phyloP scores from a whole-genome alignment of 768 basidiomycete species.

The Boletellus sp. region DNA sequence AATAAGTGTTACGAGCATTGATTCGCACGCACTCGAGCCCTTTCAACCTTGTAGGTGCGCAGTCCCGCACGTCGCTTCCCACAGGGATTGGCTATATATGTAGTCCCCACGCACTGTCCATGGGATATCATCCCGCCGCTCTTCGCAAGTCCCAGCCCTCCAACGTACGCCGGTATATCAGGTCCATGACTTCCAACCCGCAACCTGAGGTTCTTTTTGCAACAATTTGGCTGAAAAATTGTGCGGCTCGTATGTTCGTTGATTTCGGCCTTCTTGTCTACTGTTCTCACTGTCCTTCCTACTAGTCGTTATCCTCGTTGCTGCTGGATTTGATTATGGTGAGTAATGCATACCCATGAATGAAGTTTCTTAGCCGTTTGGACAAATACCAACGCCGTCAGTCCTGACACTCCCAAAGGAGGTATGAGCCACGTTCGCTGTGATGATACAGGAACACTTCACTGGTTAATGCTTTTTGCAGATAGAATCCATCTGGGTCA shows the following conservation, averaged over 20 bases:
- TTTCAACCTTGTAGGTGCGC: too few relatives aligned
- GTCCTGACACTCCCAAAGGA: not conserved
- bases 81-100: too few relatives aligned
- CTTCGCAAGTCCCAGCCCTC: too few relatives aligned
- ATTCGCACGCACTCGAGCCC: too few relatives aligned
- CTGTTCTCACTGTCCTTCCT: not conserved
- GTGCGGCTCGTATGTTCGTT: not conserved
- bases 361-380: too few relatives aligned
- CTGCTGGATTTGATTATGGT: not conserved
- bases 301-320: not conserved
- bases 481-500: slow-evolving; percentile 5
- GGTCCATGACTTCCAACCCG: not conserved
- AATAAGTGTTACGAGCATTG: too few relatives aligned
- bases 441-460: not conserved
- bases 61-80: too few relatives aligned
- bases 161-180: too few relatives aligned
- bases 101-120: too few relatives aligned
- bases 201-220: not conserved
- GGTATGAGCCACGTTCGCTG: not conserved
- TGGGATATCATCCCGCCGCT: too few relatives aligned
- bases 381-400: not conserved
- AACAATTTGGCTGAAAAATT: not conserved
- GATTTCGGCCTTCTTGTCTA: not conserved
- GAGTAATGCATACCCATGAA: not conserved
- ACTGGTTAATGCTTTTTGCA: not conserved